These are phyloP conservation scores for Colletotrichum sp. DNA, from an alignment of 2,329 filamentous ascomycete species.

Conservation along the genomic window DNA sequence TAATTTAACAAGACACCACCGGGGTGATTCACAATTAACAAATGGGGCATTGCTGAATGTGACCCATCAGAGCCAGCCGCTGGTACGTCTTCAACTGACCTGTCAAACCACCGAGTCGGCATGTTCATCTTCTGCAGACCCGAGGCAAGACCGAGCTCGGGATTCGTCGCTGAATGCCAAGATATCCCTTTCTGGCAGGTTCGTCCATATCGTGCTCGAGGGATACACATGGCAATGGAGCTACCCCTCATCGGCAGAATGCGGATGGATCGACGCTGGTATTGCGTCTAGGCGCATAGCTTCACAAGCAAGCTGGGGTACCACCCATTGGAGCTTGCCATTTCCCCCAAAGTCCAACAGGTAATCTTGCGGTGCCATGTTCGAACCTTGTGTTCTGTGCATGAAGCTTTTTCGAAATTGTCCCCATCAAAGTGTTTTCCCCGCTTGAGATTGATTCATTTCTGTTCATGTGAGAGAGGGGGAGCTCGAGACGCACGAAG, in stretches of 20 bases:
- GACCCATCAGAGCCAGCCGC: background rate
- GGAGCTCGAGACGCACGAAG: background rate
- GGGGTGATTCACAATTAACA: background rate
- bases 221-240: background rate
- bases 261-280: background rate
- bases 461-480: background rate
- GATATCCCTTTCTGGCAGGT: background rate
- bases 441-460: background rate
- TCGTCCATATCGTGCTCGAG: background rate
- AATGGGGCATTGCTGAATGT: background rate
- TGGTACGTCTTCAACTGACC: background rate
- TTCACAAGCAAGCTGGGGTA: background rate
- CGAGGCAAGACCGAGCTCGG: background rate
- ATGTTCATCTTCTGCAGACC: background rate
- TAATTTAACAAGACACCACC: background rate
- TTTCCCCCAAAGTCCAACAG: background rate
- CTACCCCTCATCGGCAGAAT: conserved; percentile 11
- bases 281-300: background rate
- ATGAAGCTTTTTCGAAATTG: background rate
- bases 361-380: background rate
- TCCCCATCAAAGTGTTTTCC: background rate
- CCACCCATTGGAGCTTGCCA: background rate
- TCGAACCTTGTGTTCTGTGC: background rate
- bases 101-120: background rate
- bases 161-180: background rate